Evolutionary conservation across 129 eudicot genomes (phyloP), one percentile per base, ranked within the genome.

Genomic region (Pittosporum tobira): DNA sequence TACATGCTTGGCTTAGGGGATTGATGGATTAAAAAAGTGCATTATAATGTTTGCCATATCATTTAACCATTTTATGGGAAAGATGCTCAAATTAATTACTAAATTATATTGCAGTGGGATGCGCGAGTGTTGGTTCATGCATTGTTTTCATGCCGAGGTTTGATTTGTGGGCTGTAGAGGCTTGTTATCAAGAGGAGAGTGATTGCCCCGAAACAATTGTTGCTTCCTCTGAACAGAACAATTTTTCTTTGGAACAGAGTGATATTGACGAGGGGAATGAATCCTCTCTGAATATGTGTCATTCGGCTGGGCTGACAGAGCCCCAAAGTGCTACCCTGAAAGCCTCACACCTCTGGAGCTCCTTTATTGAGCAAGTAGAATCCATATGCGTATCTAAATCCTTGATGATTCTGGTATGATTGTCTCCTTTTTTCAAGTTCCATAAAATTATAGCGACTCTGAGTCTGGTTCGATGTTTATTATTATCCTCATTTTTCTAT

Each of bases 91-190:
- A 23, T 21, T 45, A 37, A 23, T 21, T 45, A 25, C 23, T 11
- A 22, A 47, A 25, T 58, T 57, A 8, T 76, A 62, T 67, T 66
- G 90, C 88, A 91, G 99, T 81, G 81, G 70, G 76, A 68, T 87
- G 94, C 60, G 73, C 87, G 2, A 53, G 82, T 68, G 62, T 78
- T 46, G 75, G 81, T 60, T 70, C 74, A 7, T 79, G 94, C 81
- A 77, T 77, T 71, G 31, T 91, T 49, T 87, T 73, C 74, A 75
- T 91, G 96, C 96, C 99, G 48, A 83, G 81, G 66, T 76, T 91
- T 58, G 99, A 91, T 71, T 73, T 87, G 63, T 91, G 99, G 99
- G 99, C 96, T 38, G 46, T 91, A 50, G 87, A 91, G 66, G 52
- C 80, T 30, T 52, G 50, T 68, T 43, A 66, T 71, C 71, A 66